Percentiles rank a stretch among this genome's conserved stretches.
Evolutionary conservation across 257 asterid genomes (phyloP).

Genomic region (Gardenia jasminoides): DNA sequence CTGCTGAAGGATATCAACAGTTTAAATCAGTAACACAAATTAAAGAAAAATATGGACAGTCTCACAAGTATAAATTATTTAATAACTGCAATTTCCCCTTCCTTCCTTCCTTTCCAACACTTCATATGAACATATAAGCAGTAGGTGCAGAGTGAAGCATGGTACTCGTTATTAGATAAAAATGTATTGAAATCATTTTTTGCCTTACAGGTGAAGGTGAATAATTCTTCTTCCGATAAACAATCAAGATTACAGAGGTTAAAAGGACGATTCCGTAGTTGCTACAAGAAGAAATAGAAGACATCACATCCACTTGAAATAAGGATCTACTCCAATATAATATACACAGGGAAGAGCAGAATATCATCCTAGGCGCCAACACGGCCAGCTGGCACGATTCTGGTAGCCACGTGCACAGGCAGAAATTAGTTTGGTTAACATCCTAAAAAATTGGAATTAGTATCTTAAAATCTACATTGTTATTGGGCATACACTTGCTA

Average conservation of each 20-base stretch:
- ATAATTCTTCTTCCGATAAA: slow-evolving; percentile 1
- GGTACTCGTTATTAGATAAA: background rate
- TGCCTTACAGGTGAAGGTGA: slow-evolving; percentile 9
- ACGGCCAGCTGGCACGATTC: background rate
- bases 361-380: slow-evolving; percentile 3
- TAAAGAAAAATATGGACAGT: background rate
- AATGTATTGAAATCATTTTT: background rate
- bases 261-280: background rate
- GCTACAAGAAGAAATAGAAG: background rate
- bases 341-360: background rate
- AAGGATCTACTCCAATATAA: background rate
- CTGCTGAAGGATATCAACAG: background rate
- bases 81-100: background rate
- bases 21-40: background rate
- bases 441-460: background rate
- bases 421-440: background rate
- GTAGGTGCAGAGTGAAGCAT: background rate
- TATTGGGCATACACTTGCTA: background rate
- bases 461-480: background rate
- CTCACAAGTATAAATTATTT: background rate
- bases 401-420: background rate
- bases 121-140: background rate
- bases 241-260: slow-evolving; percentile 4
- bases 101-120: slow-evolving; percentile 1
- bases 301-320: background rate